Evolutionary conservation across 2,329 filamentous ascomycete species (phyloP).

Genomic region (Macrophomina phaseolina): DNA sequence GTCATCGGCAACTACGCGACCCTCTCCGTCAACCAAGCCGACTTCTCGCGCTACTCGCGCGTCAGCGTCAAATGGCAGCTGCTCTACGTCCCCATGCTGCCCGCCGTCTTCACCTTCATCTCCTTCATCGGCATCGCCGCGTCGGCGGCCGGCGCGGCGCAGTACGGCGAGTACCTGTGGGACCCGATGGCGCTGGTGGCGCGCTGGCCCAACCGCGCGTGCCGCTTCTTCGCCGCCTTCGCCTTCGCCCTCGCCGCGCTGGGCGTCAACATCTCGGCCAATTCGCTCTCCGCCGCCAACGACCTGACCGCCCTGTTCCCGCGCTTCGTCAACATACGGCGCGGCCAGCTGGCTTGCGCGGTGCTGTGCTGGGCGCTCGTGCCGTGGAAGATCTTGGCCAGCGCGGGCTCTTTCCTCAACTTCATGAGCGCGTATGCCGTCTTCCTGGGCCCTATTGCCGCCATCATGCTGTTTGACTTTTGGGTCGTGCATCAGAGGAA

Average conservation of each 20-base stretch:
- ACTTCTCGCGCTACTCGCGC: conserved; percentile 62
- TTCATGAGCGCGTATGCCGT: conserved; percentile 72
- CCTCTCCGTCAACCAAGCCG: conserved; percentile 60
- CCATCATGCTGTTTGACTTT: conserved; percentile 65
- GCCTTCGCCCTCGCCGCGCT: conserved; percentile 57
- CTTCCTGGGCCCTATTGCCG: conserved; percentile 69
- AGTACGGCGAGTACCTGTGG: conserved; percentile 56
- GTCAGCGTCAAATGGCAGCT: conserved; percentile 56
- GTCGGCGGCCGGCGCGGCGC: conserved; percentile 59
- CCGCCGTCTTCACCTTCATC: conserved; percentile 60
- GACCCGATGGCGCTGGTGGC: conserved; percentile 49
- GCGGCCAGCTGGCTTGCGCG: conserved; percentile 54
- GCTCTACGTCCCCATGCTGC: conserved; percentile 58
- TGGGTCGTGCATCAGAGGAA: conserved; percentile 60
- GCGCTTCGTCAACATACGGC: conserved; percentile 58
- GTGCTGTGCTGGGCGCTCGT: conserved; percentile 52
- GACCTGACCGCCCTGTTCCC: conserved; percentile 61
- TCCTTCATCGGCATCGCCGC: conserved; percentile 64
- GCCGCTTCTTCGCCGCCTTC: conserved; percentile 49
- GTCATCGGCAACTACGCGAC: conserved; percentile 60
- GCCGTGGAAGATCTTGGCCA: conserved; percentile 54
- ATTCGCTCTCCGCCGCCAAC: conserved; percentile 60
- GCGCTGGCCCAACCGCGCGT: conserved; percentile 46
- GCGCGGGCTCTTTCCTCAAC: conserved; percentile 51
- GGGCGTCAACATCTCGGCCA: conserved; percentile 61